Conservation (phyloP, 495 filamentous ascomycete species). For the Tirmania nivea region DNA sequence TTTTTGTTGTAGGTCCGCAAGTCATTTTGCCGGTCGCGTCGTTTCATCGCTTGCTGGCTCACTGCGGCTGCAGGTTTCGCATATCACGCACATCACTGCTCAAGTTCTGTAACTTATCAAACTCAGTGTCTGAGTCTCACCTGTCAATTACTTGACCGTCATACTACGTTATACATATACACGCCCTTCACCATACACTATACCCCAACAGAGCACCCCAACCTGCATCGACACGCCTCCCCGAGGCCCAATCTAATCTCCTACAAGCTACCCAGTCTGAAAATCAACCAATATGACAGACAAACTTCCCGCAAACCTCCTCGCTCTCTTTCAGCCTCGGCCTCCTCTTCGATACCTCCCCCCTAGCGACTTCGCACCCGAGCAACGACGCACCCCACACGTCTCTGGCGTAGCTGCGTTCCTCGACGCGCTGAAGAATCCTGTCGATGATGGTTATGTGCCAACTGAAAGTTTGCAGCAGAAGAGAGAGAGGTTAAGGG, state of each 20-base stretch:
- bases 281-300: slow-evolving; percentile 58
- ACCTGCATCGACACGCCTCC: no score
- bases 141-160: no score
- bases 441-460: slow-evolving; percentile 42
- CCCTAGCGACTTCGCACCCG: slow-evolving; percentile 60
- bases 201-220: no score
- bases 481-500: slow-evolving; percentile 51
- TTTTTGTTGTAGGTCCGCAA: no score
- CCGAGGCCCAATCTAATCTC: no score
- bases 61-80: no score
- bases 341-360: slow-evolving; percentile 79
- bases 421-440: slow-evolving; percentile 44
- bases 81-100: no score
- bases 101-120: no score
- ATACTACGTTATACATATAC: no score
- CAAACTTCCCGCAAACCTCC: slow-evolving; percentile 76
- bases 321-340: slow-evolving; percentile 83
- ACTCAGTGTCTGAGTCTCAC: no score
- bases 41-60: neutral
- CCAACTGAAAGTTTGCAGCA: slow-evolving; percentile 88
- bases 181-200: no score
- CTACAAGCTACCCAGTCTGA: neutral
- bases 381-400: slow-evolving; percentile 50
- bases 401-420: slow-evolving; percentile 54
- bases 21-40: no score